phyloP scores from a whole-genome alignment of 2,329 filamentous ascomycete species.

The Colletotrichum orchidophilum region DNA sequence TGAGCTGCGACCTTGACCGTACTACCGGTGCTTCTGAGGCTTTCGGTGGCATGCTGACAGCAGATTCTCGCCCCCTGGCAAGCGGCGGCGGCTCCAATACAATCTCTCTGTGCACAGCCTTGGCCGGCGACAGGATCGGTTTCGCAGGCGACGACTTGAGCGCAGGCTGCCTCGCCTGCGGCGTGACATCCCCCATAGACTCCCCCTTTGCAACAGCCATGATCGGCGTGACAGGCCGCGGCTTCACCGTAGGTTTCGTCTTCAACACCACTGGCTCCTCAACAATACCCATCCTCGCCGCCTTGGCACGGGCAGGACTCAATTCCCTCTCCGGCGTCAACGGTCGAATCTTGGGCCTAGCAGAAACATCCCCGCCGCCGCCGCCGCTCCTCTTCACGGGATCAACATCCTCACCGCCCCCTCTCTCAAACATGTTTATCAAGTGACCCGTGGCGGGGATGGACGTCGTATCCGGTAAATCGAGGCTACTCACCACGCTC shows the following conservation, averaged over 20 bases:
- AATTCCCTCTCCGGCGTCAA: slow-evolving; percentile 44
- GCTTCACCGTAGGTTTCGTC: slow-evolving; percentile 39
- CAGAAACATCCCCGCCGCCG: slow-evolving; percentile 13
- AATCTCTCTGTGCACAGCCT: neutral
- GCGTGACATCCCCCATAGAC: neutral
- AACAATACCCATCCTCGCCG: slow-evolving; percentile 12
- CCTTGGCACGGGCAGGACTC: slow-evolving; percentile 36
- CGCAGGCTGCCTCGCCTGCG: neutral
- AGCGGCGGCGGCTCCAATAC: neutral
- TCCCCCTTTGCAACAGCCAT: neutral
- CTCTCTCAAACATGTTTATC: slow-evolving; percentile 73
- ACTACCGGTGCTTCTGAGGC: neutral
- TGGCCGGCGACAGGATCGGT: neutral
- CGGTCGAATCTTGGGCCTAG: slow-evolving; percentile 38
- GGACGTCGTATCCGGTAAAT: slow-evolving; percentile 62
- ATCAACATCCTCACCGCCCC: slow-evolving; percentile 38
- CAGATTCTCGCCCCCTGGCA: neutral
- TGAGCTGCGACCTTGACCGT: neutral
- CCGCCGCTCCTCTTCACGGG: slow-evolving; percentile 45
- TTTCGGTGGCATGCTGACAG: neutral
- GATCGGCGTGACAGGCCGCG: slow-evolving; percentile 28
- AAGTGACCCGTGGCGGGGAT: slow-evolving; percentile 71
- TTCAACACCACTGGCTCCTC: slow-evolving; percentile 34
- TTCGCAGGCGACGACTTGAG: neutral
- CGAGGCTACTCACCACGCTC: slow-evolving; percentile 44